Percentiles rank a stretch among this genome's conserved stretches.
Conservation (phyloP, 768 basidiomycete species). For the Pleurotus eryngii region DNA sequence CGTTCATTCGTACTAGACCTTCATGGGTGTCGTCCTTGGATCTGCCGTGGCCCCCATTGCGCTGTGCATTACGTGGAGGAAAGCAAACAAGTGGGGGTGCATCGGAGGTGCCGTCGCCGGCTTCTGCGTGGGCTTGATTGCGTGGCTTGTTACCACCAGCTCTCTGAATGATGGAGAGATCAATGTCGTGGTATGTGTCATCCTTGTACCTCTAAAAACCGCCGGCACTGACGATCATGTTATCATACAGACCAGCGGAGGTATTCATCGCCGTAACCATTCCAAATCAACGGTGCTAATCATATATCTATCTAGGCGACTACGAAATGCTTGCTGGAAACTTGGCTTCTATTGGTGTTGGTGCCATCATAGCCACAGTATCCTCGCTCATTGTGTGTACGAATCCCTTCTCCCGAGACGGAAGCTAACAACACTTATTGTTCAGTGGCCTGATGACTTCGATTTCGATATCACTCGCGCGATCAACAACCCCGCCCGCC, state of each 20-base stretch:
- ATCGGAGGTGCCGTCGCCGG: constrained; percentile 71
- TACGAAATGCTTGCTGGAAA: constrained; percentile 84
- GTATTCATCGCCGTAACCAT: constrained; percentile 7
- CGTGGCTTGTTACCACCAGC: constrained; percentile 84
- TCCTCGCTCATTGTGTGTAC: constrained; percentile 59
- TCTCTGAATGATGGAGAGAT: constrained; percentile 67
- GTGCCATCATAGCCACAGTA: constrained; percentile 69
- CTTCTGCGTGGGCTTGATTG: constrained; percentile 64
- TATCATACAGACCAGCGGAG: constrained; percentile 24
- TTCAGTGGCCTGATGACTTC: constrained; percentile 76
- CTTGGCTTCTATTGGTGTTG: constrained; percentile 78
- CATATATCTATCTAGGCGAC: constrained; percentile 35
- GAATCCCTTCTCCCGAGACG: neutral
- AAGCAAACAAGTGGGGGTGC: constrained; percentile 84
- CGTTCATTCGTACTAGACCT: constrained; percentile 44
- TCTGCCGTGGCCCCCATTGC: constrained; percentile 87
- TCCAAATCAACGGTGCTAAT: neutral
- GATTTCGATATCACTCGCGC: constrained; percentile 77
- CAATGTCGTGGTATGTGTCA: constrained; percentile 55
- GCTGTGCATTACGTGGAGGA: constrained; percentile 78
- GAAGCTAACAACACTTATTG: neutral
- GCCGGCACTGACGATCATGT: neutral
- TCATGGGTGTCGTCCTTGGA: constrained; percentile 86
- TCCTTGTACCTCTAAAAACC: neutral
- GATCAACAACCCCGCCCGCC: constrained; percentile 52